Base-by-base conservation (phyloP, 139 green algal species). In the Tetraselmis chui region DNA sequence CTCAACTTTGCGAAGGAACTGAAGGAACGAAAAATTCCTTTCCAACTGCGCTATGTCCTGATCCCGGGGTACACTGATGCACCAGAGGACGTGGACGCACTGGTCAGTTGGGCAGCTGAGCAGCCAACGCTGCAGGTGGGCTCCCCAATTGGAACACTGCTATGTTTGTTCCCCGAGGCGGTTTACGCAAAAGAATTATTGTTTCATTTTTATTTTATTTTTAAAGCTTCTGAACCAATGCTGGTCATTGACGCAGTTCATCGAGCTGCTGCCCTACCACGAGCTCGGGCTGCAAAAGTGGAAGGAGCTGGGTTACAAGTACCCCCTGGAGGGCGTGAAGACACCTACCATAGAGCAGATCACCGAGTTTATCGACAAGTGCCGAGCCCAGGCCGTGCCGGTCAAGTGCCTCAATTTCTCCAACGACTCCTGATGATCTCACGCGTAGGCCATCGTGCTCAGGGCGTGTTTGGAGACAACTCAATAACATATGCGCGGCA, bases 251-350 rank as follows among this genome's bases (percentile, higher is more conserved):
- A 31, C 90, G 29, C 82, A 90, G 87, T 87, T 85, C 0, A 78
- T 94, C 0, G 91, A 94, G 86, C 79, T 94, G 83, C 86, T 94
- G 86, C 91, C 91, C 0, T 94, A 93, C 83, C 91, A 94, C 87
- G 32, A 83, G 75, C 85, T 93, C 28, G 91, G 91, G 23, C 29
- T 82, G n/a, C 88, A 91, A 84, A 94, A 94, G 85, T 93, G 88
- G 86, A 77, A 86, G 32, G 87, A 84, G 29, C 76, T 92, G 83
- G 85, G 83, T 29, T 29, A 90, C 31, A 67, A 85, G 29, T 93
- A 93, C 82, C 89, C 87, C 23, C 58, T 93, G 75, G 75, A 84
- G 59, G 85, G 84, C 28, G 79, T 89, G 81, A 24, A 30, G 1
- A 88, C 84, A 24, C 90, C 90, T 28, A 78, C 76, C 1, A 2